These are phyloP conservation scores for Tricholoma sp. DNA, from an alignment of 768 basidiomycete genomes.

Conservation along the genomic window DNA sequence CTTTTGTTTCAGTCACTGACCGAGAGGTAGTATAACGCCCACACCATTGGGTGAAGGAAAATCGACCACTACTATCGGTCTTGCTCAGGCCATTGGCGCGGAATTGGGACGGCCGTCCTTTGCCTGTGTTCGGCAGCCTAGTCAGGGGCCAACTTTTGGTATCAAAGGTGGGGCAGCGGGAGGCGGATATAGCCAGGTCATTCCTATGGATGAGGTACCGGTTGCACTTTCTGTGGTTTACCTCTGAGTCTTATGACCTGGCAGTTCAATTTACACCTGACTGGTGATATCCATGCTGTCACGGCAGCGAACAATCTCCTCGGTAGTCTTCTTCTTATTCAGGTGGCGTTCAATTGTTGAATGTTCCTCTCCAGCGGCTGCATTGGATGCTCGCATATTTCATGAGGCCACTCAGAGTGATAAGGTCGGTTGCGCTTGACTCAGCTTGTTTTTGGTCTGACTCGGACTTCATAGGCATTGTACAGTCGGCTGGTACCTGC, in stretches of 20 bases:
- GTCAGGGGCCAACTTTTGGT: constrained; percentile 97
- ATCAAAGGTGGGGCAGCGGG: constrained; percentile 99
- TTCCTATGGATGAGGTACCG: constrained; percentile 94
- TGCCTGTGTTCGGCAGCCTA: constrained; percentile 96
- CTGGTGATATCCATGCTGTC: constrained; percentile 97
- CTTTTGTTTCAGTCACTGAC: constrained; percentile 9
- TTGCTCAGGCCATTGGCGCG: constrained; percentile 94
- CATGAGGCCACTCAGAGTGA: constrained; percentile 95
- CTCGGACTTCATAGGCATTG: constrained; percentile 46
- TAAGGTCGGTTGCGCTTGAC: constrained; percentile 45
- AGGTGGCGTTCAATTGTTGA: constrained; percentile 3
- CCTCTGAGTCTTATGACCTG: neutral
- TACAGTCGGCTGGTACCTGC: constrained; percentile 88
- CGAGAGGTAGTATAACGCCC: constrained; percentile 71
- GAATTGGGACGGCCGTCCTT: constrained; percentile 90
- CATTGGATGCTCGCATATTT: constrained; percentile 95
- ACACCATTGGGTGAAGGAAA: constrained; percentile 98
- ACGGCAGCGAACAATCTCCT: constrained; percentile 96
- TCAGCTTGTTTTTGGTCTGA: neutral
- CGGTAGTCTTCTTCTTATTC: constrained; percentile 38
- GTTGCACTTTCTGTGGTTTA: neutral
- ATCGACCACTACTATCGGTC: constrained; percentile 95
- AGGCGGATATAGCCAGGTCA: constrained; percentile 97
- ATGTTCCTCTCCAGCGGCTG: constrained; percentile 60
- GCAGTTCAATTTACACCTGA: constrained; percentile 92